Percentiles rank a stretch among this genome's conserved stretches.
Conservation (phyloP, 371 early-diverging fungal genomes). For the Mortierella sp. region DNA sequence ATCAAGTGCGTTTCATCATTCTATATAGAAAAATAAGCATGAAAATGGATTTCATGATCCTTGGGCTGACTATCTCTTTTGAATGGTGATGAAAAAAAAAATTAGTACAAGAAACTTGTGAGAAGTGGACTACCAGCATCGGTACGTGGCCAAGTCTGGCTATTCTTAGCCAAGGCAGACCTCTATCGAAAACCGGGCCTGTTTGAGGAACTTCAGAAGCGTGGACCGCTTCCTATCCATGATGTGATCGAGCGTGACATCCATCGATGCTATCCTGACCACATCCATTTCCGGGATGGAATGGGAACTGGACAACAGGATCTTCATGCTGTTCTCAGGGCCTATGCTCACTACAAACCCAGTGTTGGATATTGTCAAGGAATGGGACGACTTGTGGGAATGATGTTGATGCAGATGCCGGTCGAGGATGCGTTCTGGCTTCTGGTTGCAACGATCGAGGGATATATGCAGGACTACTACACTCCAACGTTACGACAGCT, state of each 20-base stretch:
- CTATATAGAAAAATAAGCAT: neutral
- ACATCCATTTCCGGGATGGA: conserved; percentile 72
- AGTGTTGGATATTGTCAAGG: conserved; percentile 97
- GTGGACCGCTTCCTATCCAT: conserved; percentile 63
- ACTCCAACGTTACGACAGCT: conserved; percentile 79
- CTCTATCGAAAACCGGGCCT: conserved; percentile 59
- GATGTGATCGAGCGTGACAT: conserved; percentile 94
- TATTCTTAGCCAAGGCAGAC: conserved; percentile 65
- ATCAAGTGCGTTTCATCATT: no score
- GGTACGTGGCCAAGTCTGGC: conserved; percentile 81
- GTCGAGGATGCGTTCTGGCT: conserved; percentile 92
- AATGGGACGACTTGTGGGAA: conserved; percentile 93
- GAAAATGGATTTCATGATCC: conserved; percentile 14
- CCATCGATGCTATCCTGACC: conserved; percentile 89
- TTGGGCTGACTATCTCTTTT: neutral
- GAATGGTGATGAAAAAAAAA: conserved; percentile 4
- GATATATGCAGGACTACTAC: conserved; percentile 83
- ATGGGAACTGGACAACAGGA: conserved; percentile 73
- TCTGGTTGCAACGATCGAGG: conserved; percentile 80
- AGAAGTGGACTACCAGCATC: conserved; percentile 80
- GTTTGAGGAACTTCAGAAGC: conserved; percentile 40
- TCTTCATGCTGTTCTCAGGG: conserved; percentile 78
- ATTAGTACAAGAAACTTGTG: conserved; percentile 73
- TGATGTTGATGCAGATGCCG: conserved; percentile 90
- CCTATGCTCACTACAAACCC: conserved; percentile 91